A percentile compares a stretch with the other conserved stretches of the same genome.
Evolutionary conservation across 2,329 filamentous ascomycete species (phyloP).

Genomic region (Bipolaris bicolor): DNA sequence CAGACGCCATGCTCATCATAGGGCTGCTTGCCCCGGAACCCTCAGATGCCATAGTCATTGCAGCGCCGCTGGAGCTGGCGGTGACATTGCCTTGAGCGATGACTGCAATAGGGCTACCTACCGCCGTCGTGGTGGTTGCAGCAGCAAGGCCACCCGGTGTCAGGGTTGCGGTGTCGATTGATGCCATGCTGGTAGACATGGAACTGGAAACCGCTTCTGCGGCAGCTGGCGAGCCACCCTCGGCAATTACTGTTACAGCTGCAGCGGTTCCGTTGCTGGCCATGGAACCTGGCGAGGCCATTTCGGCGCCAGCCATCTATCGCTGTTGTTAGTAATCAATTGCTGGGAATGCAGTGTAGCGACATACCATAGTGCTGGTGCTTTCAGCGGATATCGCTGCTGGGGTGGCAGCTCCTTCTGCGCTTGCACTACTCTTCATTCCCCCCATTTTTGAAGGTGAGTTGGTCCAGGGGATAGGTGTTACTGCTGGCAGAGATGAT

Average conservation of each 20-base stretch:
- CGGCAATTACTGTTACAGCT: constrained; percentile 23
- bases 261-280: constrained; percentile 3
- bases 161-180: constrained; percentile 30
- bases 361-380: constrained; percentile 24
- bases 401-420: neutral
- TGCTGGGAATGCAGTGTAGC: neutral
- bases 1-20: neutral
- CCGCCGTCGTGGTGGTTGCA: constrained; percentile 27
- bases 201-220: constrained; percentile 14
- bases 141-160: constrained; percentile 30
- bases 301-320: neutral
- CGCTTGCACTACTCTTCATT: neutral
- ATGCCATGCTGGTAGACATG: constrained; percentile 15
- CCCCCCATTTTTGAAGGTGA: neutral
- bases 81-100: constrained; percentile 16
- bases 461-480: constrained; percentile 9
- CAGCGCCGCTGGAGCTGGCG: too few species aligned
- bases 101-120: constrained; percentile 26
- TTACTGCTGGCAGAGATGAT: constrained; percentile 13
- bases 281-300: neutral
- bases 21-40: neutral
- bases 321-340: neutral
- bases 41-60: neutral
- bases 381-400: constrained; percentile 9
- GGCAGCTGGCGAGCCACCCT: constrained; percentile 18